phyloP scores from a whole-genome alignment of 345 rosid genomes.

The Eucalyptus sp. region DNA sequence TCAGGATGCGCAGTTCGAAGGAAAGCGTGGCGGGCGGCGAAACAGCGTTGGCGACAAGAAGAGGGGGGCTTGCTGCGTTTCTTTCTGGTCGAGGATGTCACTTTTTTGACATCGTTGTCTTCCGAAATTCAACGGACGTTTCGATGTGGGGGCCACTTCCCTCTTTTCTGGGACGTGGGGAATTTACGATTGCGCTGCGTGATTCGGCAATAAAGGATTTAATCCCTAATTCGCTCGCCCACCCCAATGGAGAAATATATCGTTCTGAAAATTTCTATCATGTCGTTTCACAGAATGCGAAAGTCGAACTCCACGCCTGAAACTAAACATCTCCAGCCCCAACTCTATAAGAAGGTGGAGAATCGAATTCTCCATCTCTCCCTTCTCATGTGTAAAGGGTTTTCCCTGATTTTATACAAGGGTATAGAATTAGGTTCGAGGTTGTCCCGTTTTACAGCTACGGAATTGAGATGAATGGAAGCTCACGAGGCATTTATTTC shows the following conservation, averaged over 20 bases:
- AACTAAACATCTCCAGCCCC: fast-evolving
- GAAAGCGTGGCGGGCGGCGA: background rate
- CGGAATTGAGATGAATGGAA: background rate
- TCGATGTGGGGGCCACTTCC: background rate
- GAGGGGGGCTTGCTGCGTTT: background rate
- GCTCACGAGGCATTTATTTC: background rate
- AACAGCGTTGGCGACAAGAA: background rate
- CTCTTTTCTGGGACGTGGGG: background rate
- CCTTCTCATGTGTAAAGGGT: fast-evolving
- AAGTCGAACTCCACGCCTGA: too few relatives aligned
- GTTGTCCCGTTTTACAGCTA: too few relatives aligned
- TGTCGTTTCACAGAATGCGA: fast-evolving
- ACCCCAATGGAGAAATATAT: too few relatives aligned
- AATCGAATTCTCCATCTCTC: too few relatives aligned
- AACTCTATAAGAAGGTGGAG: too few relatives aligned
- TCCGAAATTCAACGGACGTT: background rate
- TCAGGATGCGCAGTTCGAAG: background rate
- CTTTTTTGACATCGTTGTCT: background rate
- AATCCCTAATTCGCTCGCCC: background rate
- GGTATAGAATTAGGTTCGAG: too few relatives aligned
- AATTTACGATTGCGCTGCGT: too few relatives aligned
- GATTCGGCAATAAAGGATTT: background rate
- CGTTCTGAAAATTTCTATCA: too few relatives aligned
- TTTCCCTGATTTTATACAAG: too few relatives aligned
- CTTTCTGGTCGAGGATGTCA: background rate